phyloP scores from a whole-genome alignment of 2,329 filamentous ascomycete species.

The Penicillium corylophilum region DNA sequence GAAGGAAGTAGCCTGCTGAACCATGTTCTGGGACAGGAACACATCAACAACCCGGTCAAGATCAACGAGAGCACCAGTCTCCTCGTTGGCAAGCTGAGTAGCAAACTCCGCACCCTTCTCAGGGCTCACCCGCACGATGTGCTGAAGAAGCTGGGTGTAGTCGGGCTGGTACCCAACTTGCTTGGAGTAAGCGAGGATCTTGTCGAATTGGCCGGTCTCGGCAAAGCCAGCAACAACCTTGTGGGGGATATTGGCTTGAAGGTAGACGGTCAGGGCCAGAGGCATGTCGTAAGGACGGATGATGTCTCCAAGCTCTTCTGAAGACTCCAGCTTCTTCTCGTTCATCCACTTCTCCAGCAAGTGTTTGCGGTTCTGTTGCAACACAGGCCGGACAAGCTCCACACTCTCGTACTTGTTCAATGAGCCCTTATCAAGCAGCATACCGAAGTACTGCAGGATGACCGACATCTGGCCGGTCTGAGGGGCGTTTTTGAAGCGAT shows the following conservation, averaged over 20 bases:
- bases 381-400: conserved; percentile 87
- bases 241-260: conserved; percentile 83
- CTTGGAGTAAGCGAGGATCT: conserved; percentile 88
- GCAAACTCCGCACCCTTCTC: conserved; percentile 96
- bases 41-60: conserved; percentile 94
- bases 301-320: conserved; percentile 93
- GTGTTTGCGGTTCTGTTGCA: conserved; percentile 92
- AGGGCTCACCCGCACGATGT: conserved; percentile 85
- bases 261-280: conserved; percentile 83
- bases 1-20: conserved; percentile 98
- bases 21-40: conserved; percentile 96
- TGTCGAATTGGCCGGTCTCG: conserved; percentile 94
- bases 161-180: conserved; percentile 90
- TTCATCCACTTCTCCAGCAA: conserved; percentile 97
- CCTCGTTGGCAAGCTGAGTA: conserved; percentile 83
- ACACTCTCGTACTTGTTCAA: conserved; percentile 92
- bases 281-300: conserved; percentile 86
- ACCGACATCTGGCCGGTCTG: conserved; percentile 74
- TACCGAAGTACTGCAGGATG: conserved; percentile 96
- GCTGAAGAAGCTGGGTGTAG: conserved; percentile 86
- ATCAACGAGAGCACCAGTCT: conserved; percentile 82
- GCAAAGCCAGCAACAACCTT: conserved; percentile 96
- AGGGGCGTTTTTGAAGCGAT: conserved; percentile 87
- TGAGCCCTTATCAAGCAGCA: conserved; percentile 91
- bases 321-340: conserved; percentile 93